Evolutionary conservation across 306 rosid species (phyloP), one percentile per base, ranked within the genome.

Genomic region (Delonix regia): DNA sequence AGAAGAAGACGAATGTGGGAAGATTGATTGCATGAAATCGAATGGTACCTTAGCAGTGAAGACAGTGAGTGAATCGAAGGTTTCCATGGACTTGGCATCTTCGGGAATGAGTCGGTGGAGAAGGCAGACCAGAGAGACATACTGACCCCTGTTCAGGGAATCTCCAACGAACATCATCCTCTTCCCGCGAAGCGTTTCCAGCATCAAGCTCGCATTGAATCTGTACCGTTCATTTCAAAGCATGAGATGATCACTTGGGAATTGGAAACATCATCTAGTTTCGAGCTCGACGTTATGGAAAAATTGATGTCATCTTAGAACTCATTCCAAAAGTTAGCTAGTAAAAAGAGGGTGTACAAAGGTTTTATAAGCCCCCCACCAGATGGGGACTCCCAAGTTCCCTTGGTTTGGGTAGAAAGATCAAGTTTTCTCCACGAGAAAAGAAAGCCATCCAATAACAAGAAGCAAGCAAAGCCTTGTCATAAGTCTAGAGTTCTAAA

Each of bases 81-180:
- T 88, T 79, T 93, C 97, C 94, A 96, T 93, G 76, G 99, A 96
- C 71, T 96, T 96, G 28, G 82, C 86, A 16, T 88, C 87, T 22
- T 91, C 82, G 2, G 97, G 94, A 66, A 96, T 93, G 64, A 91
- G 89, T 5, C 74, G 81, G 66, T 96, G 98, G 70, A 96, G 90
- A 88, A 96, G 99, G 63, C 99, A 96, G 6, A 96, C 73, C 60
- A 96, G 71, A 76, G 99, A 96, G n/a, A 96, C 99, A 48, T 77
- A 95, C 18, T 90, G 96, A 13, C 98, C 99, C 1, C 99, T 81
- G 74, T 95, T 95, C 42, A 95, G 91, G 22, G 99, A 95, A 76
- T 95, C 99, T 28, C 99, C 99, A 0, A 90, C 97, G 74, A 83
- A 95, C 97, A 95, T 93, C 97, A 95, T 93, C 83, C 94, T 77